A percentile compares a stretch with the other conserved stretches of the same genome.
These are phyloP conservation scores for Biscogniauxia mediterranea DNA, from an alignment of 2,329 filamentous ascomycete genomes.

Conservation along the genomic window DNA sequence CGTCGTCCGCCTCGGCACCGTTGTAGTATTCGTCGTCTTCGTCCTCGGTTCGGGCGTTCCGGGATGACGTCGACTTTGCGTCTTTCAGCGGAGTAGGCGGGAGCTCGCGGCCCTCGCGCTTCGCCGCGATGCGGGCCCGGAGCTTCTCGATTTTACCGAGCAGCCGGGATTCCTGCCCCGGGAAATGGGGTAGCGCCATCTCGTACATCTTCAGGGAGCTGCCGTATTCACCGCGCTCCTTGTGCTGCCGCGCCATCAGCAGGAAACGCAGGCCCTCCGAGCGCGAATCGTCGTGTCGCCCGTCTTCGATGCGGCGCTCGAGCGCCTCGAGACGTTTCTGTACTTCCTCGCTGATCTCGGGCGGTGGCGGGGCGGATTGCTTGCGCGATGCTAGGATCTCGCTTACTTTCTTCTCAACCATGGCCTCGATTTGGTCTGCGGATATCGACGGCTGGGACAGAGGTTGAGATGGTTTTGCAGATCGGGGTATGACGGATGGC, in stretches of 20 bases:
- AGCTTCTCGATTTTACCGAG: conserved; percentile 67
- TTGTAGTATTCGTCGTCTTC: conserved; percentile 41
- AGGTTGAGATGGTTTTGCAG: conserved; percentile 19
- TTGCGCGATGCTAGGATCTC: conserved; percentile 82
- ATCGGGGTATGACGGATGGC: conserved; percentile 17
- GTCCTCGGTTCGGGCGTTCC: conserved; percentile 21
- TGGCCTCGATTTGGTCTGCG: conserved; percentile 77
- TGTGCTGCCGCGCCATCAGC: conserved; percentile 89
- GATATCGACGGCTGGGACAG: conserved; percentile 46
- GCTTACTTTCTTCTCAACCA: conserved; percentile 88
- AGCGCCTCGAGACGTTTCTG: conserved; percentile 79
- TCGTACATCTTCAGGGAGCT: conserved; percentile 85
- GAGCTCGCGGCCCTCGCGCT: conserved; percentile 14
- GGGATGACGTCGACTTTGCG: conserved; percentile 26
- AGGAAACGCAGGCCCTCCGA: conserved; percentile 82
- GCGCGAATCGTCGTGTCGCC: conserved; percentile 65
- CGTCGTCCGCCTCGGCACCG: conserved; percentile 40
- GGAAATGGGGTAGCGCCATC: conserved; percentile 80
- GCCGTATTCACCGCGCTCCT: conserved; percentile 74
- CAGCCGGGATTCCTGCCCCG: conserved; percentile 71
- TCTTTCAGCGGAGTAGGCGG: conserved; percentile 8
- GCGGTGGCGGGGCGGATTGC: conserved; percentile 47
- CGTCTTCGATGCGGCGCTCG: conserved; percentile 78
- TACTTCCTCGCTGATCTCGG: conserved; percentile 70
- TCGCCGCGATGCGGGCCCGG: conserved; percentile 47